Percentiles rank a stretch among this genome's conserved stretches.
phyloP scores from a whole-genome alignment of 1,284 basidiomycete species.

The Pseudozyma sp. region DNA sequence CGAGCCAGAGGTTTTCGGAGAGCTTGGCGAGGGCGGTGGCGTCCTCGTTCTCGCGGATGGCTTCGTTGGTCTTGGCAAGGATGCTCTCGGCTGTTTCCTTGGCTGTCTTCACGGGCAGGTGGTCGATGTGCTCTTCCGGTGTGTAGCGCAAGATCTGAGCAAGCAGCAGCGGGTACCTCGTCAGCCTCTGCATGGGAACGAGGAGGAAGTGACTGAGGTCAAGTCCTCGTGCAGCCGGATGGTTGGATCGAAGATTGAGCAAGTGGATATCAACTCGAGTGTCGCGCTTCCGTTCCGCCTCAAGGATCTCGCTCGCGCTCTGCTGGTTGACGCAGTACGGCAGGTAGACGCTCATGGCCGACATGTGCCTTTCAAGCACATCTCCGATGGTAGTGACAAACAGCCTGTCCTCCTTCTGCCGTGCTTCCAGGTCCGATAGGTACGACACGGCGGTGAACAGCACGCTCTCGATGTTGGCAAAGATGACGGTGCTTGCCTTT shows the following conservation, averaged over 20 bases:
- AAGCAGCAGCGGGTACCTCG: conserved; percentile 91
- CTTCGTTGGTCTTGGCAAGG: conserved; percentile 85
- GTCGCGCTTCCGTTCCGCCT: conserved; percentile 79
- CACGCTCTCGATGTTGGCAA: conserved; percentile 88
- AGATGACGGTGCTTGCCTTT: conserved; percentile 84
- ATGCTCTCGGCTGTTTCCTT: conserved; percentile 79
- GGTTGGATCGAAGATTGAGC: conserved; percentile 79
- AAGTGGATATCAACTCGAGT: conserved; percentile 77
- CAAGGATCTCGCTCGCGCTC: conserved; percentile 81
- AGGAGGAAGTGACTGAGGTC: conserved; percentile 91
- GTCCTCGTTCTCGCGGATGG: conserved; percentile 85
- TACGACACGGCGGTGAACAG: conserved; percentile 31
- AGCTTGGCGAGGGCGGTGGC: conserved; percentile 78
- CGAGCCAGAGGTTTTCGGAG: conserved; percentile 82
- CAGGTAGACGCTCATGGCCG: conserved; percentile 82
- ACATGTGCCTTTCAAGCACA: conserved; percentile 79
- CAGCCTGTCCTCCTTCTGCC: conserved; percentile 88
- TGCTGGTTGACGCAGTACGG: conserved; percentile 92
- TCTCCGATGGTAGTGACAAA: conserved; percentile 91
- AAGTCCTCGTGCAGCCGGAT: conserved; percentile 81
- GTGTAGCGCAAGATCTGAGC: conserved; percentile 94
- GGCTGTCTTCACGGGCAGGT: conserved; percentile 73
- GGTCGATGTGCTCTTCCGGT: conserved; percentile 86
- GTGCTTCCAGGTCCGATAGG: conserved; percentile 80
- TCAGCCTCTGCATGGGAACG: conserved; percentile 93